A percentile compares a stretch with the other conserved stretches of the same genome.
Evolutionary conservation across 495 filamentous ascomycete genomes (phyloP).

Genomic region (Pseudevernia furfuracea): DNA sequence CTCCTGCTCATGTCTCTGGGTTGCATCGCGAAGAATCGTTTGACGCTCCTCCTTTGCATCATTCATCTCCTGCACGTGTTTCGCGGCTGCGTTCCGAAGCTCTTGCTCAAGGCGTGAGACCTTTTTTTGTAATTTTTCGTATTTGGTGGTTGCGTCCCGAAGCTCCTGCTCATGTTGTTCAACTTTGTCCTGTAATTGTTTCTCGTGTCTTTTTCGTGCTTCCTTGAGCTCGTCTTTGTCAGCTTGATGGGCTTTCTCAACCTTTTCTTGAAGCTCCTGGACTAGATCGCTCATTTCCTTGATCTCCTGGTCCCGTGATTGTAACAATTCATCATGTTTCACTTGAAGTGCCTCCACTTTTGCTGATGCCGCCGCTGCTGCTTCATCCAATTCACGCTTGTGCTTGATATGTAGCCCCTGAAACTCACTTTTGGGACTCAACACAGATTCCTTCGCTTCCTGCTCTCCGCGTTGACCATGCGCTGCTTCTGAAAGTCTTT

Average conservation of each 20-base stretch:
- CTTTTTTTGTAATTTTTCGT: not conserved
- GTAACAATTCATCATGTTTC: constrained; percentile 12
- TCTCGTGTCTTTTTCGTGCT: not conserved
- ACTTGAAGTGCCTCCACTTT: not conserved
- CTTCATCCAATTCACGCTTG: constrained; percentile 16
- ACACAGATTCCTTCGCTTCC: constrained; percentile 9
- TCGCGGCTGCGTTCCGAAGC: constrained; percentile 6
- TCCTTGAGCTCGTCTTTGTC: constrained; percentile 11
- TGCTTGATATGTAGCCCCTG: constrained; percentile 11
- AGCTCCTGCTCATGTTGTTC: constrained; percentile 11
- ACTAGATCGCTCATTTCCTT: constrained; percentile 15
- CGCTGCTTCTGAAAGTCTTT: not conserved
- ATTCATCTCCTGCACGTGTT: constrained; percentile 6
- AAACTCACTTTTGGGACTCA: constrained; percentile 12
- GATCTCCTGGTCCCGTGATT: constrained; percentile 13
- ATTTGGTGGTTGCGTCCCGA: not conserved
- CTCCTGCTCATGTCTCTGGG: constrained; percentile 8
- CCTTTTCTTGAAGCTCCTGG: constrained; percentile 11
- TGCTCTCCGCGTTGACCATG: constrained; percentile 4
- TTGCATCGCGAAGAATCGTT: not conserved
- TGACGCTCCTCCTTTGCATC: constrained; percentile 3
- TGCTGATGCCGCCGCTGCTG: constrained; percentile 1
- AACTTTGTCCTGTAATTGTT: not conserved
- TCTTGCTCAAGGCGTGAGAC: constrained; percentile 11
- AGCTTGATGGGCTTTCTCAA: constrained; percentile 1